Conservation (phyloP, 1,139 yeast species). For the Nakaseomyces glabratus region DNA sequence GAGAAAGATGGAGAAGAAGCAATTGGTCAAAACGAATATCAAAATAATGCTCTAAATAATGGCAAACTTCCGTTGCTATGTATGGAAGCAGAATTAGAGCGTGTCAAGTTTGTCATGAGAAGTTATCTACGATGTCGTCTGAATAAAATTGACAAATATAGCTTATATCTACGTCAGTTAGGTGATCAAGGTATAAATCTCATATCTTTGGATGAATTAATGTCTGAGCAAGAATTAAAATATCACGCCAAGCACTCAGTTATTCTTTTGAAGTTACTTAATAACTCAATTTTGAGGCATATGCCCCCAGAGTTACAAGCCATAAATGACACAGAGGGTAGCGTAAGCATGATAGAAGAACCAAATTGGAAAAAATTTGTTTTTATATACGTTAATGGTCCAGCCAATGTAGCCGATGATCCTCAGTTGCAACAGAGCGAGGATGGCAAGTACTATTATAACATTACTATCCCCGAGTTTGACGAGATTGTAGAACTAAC, state of each 20-base stretch:
- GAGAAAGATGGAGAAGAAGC: slow-evolving; percentile 7
- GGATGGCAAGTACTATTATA: slow-evolving; percentile 24
- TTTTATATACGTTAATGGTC: slow-evolving; percentile 48
- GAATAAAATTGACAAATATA: slow-evolving; percentile 58
- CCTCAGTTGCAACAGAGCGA: slow-evolving; percentile 20
- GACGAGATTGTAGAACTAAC: slow-evolving; percentile 56
- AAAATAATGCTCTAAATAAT: slow-evolving; percentile 32
- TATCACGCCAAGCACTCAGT: slow-evolving; percentile 61
- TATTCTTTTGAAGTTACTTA: slow-evolving; percentile 56
- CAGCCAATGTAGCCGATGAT: slow-evolving; percentile 31
- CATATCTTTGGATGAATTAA: slow-evolving; percentile 19
- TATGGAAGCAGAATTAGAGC: slow-evolving; percentile 83
- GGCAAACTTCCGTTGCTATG: slow-evolving; percentile 73
- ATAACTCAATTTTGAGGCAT: slow-evolving; percentile 54
- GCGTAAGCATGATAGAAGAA: slow-evolving; percentile 64
- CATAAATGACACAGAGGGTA: slow-evolving; percentile 71
- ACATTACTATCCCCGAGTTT: slow-evolving; percentile 27
- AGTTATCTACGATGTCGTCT: slow-evolving; percentile 73
- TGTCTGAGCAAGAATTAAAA: slow-evolving; percentile 52
- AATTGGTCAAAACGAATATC: slow-evolving; percentile 9
- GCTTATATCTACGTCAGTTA: slow-evolving; percentile 42
- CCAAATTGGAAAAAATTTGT: slow-evolving; percentile 76
- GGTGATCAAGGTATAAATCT: slow-evolving; percentile 12
- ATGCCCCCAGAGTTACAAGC: slow-evolving; percentile 62
- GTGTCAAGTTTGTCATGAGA: slow-evolving; percentile 71